Evolutionary conservation across 495 filamentous ascomycete genomes (phyloP), one percentile per base, ranked within the genome.

Genomic region (Xylaria palmicola): DNA sequence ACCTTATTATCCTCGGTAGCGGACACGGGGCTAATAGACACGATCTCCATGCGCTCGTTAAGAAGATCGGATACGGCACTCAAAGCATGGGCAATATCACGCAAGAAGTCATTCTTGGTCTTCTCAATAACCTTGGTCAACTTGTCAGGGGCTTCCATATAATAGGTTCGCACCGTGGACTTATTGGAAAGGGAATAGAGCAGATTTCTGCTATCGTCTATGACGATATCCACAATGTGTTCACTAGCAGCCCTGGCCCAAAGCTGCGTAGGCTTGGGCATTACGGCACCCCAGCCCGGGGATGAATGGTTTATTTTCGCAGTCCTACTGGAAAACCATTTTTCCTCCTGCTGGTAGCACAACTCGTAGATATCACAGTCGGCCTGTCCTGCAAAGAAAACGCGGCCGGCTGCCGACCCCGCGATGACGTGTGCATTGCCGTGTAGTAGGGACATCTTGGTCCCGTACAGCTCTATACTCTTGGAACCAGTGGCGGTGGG

Each of bases 321-420:
- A 68, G 88, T 93, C 58, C 88, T 82, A 65, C 85, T 89, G 47
- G 87, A 82, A 69, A 98, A 99, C 95, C 95, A 99, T 65, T 87
- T 88, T 72, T 98, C 94, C 72, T 98, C 91, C 72, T 95, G 89
- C 73, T 97, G 92, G 75, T 99, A 99, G 48, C 88, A 89, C 30
- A 98, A 79, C 76, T 99, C 94, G 70, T 93, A 90, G 51, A 99
- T 83, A 68, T 97, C 91, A 59, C 87, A 88, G 69, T 92, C 90
- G 17, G 77, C 81, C 20, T 81, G 82, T n/a, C 92, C 90, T 26
- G 84, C 85, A 66, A 97, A 94, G 75, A 99, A 99, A 48, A 99
- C 91, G 44, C 94, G 88, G 9, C 94, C 94, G 5, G 82, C 87
- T 19, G 86, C 82, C 2, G 91, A 93, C 9, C 90, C 91, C 19